These are phyloP conservation scores for Aspergillus bertholletiae DNA, from an alignment of 495 filamentous ascomycete species.

Conservation along the genomic window DNA sequence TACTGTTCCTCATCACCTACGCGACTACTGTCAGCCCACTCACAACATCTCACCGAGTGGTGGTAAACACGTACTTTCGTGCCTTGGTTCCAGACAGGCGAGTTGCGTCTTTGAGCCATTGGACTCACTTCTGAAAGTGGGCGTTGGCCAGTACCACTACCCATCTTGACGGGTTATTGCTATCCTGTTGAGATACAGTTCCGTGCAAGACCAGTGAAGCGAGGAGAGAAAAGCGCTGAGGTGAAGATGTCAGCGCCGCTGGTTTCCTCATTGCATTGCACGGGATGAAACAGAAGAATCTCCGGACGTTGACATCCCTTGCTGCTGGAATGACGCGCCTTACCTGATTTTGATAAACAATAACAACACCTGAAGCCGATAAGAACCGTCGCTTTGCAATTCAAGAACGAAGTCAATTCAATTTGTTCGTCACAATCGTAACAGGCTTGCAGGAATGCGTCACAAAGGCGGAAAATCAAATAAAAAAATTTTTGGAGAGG, in stretches of 20 bases:
- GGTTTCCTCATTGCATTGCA: slow-evolving; percentile 6
- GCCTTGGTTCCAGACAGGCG: slow-evolving; percentile 69
- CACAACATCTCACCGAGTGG: too few relatives aligned
- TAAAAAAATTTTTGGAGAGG: too few relatives aligned
- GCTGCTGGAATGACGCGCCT: slow-evolving; percentile 16
- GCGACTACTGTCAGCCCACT: slow-evolving; percentile 8
- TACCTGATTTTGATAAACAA: slow-evolving; percentile 17
- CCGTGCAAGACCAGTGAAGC: slow-evolving; percentile 5
- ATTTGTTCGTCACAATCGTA: slow-evolving; percentile 35
- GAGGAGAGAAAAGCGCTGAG: slow-evolving; percentile 5
- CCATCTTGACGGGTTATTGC: slow-evolving; percentile 32
- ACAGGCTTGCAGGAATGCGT: slow-evolving; percentile 22
- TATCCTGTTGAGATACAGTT: neutral
- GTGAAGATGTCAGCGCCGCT: neutral
- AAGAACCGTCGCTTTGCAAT: neutral
- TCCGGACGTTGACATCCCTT: slow-evolving; percentile 16
- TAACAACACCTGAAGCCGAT: slow-evolving; percentile 3
- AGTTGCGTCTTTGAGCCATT: slow-evolving; percentile 61
- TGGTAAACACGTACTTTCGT: slow-evolving; percentile 51
- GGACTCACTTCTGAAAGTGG: slow-evolving; percentile 55
- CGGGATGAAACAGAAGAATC: neutral
- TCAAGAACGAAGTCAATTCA: neutral
- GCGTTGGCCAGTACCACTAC: slow-evolving; percentile 37
- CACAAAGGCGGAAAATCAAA: slow-evolving; percentile 14
- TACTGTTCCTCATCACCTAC: slow-evolving; percentile 49